Conservation (phyloP, 805 yeast species). For the Trichomonascus vanleenenianus region DNA sequence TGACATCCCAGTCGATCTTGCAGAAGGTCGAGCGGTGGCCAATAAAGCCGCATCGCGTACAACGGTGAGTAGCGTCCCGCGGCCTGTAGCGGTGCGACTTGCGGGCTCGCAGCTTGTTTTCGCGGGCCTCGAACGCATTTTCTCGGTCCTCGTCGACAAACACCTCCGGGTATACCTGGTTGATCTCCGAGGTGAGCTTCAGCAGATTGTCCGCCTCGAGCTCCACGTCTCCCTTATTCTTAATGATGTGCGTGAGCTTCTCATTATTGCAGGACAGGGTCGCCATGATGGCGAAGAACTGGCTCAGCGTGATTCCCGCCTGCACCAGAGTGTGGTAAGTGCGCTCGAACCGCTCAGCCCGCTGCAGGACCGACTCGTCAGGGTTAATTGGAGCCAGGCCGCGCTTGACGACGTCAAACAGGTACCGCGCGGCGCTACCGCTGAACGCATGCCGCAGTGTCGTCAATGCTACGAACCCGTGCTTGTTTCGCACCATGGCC, state of each 20-base stretch:
- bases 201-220: slow-evolving; percentile 2
- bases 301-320: slow-evolving; percentile 3
- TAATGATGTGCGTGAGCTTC: neutral
- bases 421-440: neutral
- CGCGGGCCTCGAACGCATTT: slow-evolving; percentile 1
- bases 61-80: slow-evolving; percentile 3
- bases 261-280: slow-evolving; percentile 1
- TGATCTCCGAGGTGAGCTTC: neutral
- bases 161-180: slow-evolving; percentile 1
- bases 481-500: slow-evolving; percentile 3
- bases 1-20: slow-evolving; percentile 1
- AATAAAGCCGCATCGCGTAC: slow-evolving; percentile 4
- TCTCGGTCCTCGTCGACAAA: slow-evolving; percentile 3
- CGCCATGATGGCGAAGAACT: slow-evolving; percentile 2
- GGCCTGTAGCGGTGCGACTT: neutral
- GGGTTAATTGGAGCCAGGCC: slow-evolving; percentile 1
- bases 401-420: slow-evolving; percentile 1
- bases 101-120: slow-evolving; percentile 1
- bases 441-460: neutral
- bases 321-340: neutral
- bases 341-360: slow-evolving; percentile 2
- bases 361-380: neutral
- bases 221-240: slow-evolving; percentile 1
- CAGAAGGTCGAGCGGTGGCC: slow-evolving; percentile 5
- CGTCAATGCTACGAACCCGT: slow-evolving; percentile 1